phyloP scores from a whole-genome alignment of 179 eudicot genomes.

The Gypsophila paniculata region DNA sequence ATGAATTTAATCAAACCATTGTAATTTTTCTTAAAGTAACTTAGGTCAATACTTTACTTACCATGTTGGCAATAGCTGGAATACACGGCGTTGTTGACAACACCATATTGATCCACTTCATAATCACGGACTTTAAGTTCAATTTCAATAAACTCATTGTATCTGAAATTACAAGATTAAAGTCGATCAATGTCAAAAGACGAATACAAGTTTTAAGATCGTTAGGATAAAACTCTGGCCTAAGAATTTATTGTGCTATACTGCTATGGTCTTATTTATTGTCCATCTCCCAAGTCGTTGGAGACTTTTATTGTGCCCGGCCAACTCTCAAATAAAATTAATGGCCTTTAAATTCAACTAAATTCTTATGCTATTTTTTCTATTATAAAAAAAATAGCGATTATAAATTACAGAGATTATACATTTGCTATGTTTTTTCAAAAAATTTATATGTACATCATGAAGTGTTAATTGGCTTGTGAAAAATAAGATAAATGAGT shows the following conservation, averaged over 20 bases:
- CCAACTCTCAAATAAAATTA: background rate
- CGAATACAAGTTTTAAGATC: too few species aligned
- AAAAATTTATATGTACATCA: too few species aligned
- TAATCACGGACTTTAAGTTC: conserved; percentile 18
- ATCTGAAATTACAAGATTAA: background rate
- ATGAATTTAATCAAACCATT: too few species aligned
- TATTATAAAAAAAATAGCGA: too few species aligned
- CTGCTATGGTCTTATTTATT: background rate
- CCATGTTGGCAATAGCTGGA: conserved; percentile 24
- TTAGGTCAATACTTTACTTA: background rate
- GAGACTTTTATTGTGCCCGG: background rate
- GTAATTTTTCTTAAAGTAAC: too few species aligned
- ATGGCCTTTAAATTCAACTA: too few species aligned
- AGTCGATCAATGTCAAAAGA: background rate
- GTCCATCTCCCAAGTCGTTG: background rate
- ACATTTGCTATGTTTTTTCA: too few species aligned
- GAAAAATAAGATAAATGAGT: too few species aligned
- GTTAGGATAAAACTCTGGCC: too few species aligned
- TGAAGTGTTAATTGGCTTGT: too few species aligned
- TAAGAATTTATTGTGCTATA: background rate
- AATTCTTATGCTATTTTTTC: too few species aligned
- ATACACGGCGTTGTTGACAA: conserved; percentile 17
- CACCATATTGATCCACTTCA: conserved; percentile 20
- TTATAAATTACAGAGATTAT: too few species aligned
- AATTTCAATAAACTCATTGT: conserved; percentile 4